Conservation (phyloP, 805 yeast species). For the Candida caryicola region DNA sequence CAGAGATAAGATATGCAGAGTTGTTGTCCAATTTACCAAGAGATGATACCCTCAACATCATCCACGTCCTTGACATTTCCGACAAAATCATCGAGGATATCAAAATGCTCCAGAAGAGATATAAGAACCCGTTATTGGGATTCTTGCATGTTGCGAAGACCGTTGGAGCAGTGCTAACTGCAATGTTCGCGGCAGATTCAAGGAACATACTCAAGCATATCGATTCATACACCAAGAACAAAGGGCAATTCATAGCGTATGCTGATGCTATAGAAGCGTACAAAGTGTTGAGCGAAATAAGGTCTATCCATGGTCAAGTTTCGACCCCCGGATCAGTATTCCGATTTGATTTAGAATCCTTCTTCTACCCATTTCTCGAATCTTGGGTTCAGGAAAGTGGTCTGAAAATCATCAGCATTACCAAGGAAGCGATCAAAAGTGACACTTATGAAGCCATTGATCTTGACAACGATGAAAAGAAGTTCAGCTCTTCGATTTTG, state of each 20-base stretch:
- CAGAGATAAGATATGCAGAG: conserved; percentile 40
- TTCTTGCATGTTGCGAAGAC: conserved; percentile 50
- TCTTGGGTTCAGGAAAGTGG: conserved; percentile 46
- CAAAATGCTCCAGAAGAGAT: conserved; percentile 53
- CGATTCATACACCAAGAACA: conserved; percentile 36
- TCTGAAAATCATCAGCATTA: conserved; percentile 44
- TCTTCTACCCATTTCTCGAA: conserved; percentile 43
- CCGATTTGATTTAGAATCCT: conserved; percentile 53
- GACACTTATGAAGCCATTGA: conserved; percentile 60
- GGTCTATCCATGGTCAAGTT: conserved; percentile 51
- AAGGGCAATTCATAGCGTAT: conserved; percentile 38
- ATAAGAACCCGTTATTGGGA: conserved; percentile 60
- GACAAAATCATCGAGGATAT: conserved; percentile 51
- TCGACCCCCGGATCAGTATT: conserved; percentile 38
- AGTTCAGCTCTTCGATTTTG: conserved; percentile 58
- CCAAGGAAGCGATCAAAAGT: conserved; percentile 51
- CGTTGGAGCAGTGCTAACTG: conserved; percentile 47
- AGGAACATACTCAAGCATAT: conserved; percentile 50
- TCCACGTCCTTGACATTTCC: conserved; percentile 57
- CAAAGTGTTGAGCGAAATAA: conserved; percentile 48
- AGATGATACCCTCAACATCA: conserved; percentile 48
- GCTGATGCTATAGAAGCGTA: conserved; percentile 60
- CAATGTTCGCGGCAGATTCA: conserved; percentile 53
- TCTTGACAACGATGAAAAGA: conserved; percentile 34
- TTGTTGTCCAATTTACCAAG: conserved; percentile 53